Evolutionary conservation across 768 basidiomycete species (phyloP), one percentile per base, ranked within the genome.

Genomic region (Kwoniella dejecticola): DNA sequence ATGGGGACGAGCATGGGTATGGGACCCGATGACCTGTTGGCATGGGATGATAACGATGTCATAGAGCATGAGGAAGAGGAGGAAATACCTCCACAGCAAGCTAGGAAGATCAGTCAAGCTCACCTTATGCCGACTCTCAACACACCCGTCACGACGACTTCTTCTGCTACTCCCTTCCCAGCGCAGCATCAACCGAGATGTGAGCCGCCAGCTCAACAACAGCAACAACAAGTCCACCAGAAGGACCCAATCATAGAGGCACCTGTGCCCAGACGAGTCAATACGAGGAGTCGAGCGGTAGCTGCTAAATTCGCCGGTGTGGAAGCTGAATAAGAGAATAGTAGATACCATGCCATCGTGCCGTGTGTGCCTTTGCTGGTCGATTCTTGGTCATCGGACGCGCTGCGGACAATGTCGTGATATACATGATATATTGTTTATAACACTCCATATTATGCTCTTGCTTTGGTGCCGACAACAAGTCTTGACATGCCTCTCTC

Each of bases 21-120:
- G 36, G 46, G 23, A 19, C 13, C 42, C 4, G 58, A 60, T 15
- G 58, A 60, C 33, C 50, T 60, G 27, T 38, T 60, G 6, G 58
- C 38, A 13, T 60, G 58, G 58, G 58, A 52, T 24, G 58, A 60
- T 52, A 40, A 26, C n/a, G 58, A 60, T 27, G 58, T 60, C 3
- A 47, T 60, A 26, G 48, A 52, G 19, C 58, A 36, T 19, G 31
- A 49, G 15, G 27, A 58, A 30, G 57, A 49, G n/a, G 30, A 40
- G 1, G 54, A 46, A 11, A 27, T 30, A 40, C 31, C 8, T 19
- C 54, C 21, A 56, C 30, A 19, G 27, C 52, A 54, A 33, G 15
- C 29, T 52, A 31, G 52, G 30, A 40, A 27, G 36, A 31, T 19
- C 7, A 54, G 36, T 38, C 29, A 54, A 40, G 38, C 19, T n/a